Evolutionary conservation across 257 asterid genomes (phyloP).

Genomic region (Buddleja alternifolia): DNA sequence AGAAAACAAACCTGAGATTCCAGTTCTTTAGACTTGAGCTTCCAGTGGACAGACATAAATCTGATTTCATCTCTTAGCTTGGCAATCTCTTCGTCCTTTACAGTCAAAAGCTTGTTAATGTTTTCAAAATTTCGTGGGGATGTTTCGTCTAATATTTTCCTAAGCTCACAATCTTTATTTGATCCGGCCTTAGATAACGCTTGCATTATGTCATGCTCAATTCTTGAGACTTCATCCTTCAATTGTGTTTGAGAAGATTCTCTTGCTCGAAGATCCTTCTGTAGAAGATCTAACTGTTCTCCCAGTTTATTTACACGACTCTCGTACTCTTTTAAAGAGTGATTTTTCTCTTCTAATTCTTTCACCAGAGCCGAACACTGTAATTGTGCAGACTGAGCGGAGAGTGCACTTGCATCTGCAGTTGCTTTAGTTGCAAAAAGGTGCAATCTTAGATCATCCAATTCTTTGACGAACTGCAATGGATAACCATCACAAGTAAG

Average conservation of each 20-base stretch:
- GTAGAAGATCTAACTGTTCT: constrained; percentile 62
- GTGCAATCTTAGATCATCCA: constrained; percentile 63
- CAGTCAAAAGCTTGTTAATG: constrained; percentile 52
- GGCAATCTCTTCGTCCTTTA: constrained; percentile 69
- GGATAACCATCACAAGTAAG: constrained; percentile 7
- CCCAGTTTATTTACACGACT: constrained; percentile 48
- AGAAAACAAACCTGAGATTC: constrained; percentile 64
- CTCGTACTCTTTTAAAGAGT: constrained; percentile 58
- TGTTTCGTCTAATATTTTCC: constrained; percentile 59
- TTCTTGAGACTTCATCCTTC: constrained; percentile 70
- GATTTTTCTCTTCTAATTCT: constrained; percentile 56
- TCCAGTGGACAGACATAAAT: constrained; percentile 79
- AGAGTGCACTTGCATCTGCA: constrained; percentile 58
- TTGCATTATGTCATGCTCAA: constrained; percentile 79
- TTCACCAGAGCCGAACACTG: constrained; percentile 54
- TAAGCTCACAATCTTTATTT: constrained; percentile 54
- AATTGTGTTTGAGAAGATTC: constrained; percentile 69
- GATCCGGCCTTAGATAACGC: constrained; percentile 55
- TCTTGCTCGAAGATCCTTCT: constrained; percentile 58
- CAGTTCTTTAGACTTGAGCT: constrained; percentile 63
- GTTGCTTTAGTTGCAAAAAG: constrained; percentile 59
- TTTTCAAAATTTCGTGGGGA: constrained; percentile 55
- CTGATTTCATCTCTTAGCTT: constrained; percentile 70
- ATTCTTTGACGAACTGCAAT: constrained; percentile 59
- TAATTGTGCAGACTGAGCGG: constrained; percentile 60